Conservation (phyloP, 495 filamentous ascomycete species). For the Hypoxylon cercidicola region DNA sequence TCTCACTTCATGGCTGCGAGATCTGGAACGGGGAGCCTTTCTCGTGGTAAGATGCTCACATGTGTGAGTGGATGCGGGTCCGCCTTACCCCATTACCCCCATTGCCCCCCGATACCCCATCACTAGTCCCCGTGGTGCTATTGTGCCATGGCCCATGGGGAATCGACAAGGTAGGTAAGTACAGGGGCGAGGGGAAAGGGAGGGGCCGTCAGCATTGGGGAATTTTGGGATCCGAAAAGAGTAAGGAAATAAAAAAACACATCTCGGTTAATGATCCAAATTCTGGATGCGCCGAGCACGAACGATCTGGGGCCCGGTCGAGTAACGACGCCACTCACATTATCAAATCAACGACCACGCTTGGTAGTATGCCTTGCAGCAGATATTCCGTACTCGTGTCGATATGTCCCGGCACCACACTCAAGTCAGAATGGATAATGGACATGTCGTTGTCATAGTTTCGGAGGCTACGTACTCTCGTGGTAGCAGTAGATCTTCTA, state of each 20-base stretch:
- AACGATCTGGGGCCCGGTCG: constrained; percentile 35
- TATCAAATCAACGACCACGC: constrained; percentile 22
- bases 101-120: constrained; percentile 35
- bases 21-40: constrained; percentile 36
- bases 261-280: constrained; percentile 42
- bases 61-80: constrained; percentile 36
- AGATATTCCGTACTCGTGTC: not conserved
- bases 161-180: constrained; percentile 17
- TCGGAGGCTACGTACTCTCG: constrained; percentile 17
- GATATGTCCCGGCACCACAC: constrained; percentile 25
- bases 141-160: constrained; percentile 38
- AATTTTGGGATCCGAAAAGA: constrained; percentile 19
- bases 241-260: constrained; percentile 11
- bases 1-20: constrained; percentile 35
- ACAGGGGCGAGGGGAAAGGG: constrained; percentile 12
- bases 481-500: constrained; percentile 43
- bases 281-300: constrained; percentile 34
- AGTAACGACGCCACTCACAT: constrained; percentile 26
- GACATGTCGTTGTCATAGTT: constrained; percentile 28
- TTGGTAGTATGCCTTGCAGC: constrained; percentile 23
- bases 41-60: constrained; percentile 37
- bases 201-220: constrained; percentile 13
- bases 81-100: constrained; percentile 35
- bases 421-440: constrained; percentile 4
- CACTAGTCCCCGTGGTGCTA: constrained; percentile 34